Evolutionary conservation across 176 grass and related monocot genomes (phyloP).

Genomic region (Rhynchospora pubera): DNA sequence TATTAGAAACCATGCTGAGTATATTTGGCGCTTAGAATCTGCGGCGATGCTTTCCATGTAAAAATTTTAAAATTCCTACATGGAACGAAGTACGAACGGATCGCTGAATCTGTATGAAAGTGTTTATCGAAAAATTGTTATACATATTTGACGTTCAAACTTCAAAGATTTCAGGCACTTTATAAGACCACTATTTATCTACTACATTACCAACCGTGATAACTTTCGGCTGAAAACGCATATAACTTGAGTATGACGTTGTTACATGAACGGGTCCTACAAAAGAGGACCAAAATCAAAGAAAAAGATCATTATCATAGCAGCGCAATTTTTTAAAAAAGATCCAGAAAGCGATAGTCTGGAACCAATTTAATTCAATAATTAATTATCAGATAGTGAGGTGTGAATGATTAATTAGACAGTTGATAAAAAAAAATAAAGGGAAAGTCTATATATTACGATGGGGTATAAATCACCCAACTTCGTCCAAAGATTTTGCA

Average conservation of each 20-base stretch:
- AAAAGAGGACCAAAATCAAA: neutral
- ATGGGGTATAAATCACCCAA: no score
- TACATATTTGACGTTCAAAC: neutral
- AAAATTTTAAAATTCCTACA: neutral
- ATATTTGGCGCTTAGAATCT: neutral
- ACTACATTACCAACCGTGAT: neutral
- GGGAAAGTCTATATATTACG: no score
- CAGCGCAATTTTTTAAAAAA: neutral
- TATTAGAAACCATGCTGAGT: no score
- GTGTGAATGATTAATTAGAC: neutral
- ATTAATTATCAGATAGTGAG: neutral
- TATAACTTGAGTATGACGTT: neutral
- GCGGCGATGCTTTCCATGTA: neutral
- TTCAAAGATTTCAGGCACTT: neutral
- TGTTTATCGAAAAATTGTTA: neutral
- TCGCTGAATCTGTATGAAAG: neutral
- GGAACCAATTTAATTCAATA: neutral
- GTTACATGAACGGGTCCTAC: neutral
- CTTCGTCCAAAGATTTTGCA: no score
- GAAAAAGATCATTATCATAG: neutral
- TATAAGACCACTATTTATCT: neutral
- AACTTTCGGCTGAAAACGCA: neutral
- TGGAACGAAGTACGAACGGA: no score
- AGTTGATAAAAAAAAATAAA: neutral
- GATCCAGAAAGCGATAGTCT: neutral